Base-by-base conservation (phyloP, 495 filamentous ascomycete species). In the Aspergillus indologenus region DNA sequence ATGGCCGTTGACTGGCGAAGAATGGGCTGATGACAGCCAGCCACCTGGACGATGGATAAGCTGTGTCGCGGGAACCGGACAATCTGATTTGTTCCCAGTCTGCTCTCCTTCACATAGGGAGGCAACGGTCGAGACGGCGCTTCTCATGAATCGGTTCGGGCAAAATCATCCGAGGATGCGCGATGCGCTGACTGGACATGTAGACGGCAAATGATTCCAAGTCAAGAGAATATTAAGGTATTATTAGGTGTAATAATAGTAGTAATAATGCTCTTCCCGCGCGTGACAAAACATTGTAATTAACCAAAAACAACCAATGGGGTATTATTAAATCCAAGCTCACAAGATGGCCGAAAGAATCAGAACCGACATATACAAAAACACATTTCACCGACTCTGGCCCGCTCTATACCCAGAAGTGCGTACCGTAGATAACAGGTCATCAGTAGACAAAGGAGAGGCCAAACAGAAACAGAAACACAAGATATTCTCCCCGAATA, bases 241-340 rank as follows among this genome's bases (percentile, higher is more conserved):
- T 53, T 48, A 57, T 46, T 46, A 34, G 50, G 24, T 40, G 23
- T 34, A 31, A 54, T 31, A 48, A 29, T 24, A 31, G 26, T 29
- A 29, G 26, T 29, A 20, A 12, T 47, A 44, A 24, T 46, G 42
- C 15, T 56, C 21, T 45, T 21, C 44, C 54, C 31, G 44, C 34
- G 44, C 21, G 18, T 44, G 34, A 45, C 43, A 20, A 29, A 24
- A 29, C 43, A 24, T 31, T 22, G 34, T 53, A 60, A 54, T 50
- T 57, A 54, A 0, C 47, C n/a, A n/a, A 29, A 29, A 60, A 59
- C 57, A 62, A 17, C 52, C 59, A n/a, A 58, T 54, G 59, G 65
- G 65, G 65, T 67, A 67, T 67, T 67, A 64, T 61, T 67, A 64
- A 63, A 52, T 65, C 59, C 65, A 64, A 60, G 61, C 57, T 54